Conservation (phyloP, 805 yeast species). For the Candida xiaguanensis region DNA sequence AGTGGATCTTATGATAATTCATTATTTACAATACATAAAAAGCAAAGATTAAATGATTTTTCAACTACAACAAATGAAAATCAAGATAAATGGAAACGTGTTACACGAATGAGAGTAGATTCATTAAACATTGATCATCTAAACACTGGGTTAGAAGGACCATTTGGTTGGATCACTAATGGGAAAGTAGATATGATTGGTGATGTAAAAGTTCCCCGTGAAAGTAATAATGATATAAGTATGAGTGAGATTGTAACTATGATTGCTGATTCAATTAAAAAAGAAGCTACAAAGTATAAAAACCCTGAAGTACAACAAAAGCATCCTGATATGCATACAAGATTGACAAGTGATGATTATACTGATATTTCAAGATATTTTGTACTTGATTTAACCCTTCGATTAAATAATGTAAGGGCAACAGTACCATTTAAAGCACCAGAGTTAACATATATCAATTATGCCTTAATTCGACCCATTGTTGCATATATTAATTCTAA, state of each 20-base stretch:
- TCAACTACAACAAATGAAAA: slow-evolving; percentile 1
- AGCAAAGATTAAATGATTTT: slow-evolving; percentile 56
- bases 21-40: slow-evolving; percentile 83
- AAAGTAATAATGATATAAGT: slow-evolving; percentile 50
- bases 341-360: slow-evolving; percentile 23
- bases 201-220: slow-evolving; percentile 78
- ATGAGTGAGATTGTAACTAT: slow-evolving; percentile 47
- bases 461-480: slow-evolving; percentile 89
- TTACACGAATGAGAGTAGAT: slow-evolving; percentile 80
- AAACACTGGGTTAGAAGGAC: slow-evolving; percentile 87
- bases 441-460: slow-evolving; percentile 88
- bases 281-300: slow-evolving; percentile 44
- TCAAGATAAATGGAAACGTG: slow-evolving; percentile 30
- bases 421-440: slow-evolving; percentile 80
- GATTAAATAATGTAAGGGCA: slow-evolving; percentile 83
- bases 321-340: slow-evolving; percentile 25
- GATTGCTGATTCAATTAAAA: slow-evolving; percentile 44
- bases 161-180: slow-evolving; percentile 93
- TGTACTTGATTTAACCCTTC: slow-evolving; percentile 74
- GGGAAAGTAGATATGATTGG: slow-evolving; percentile 95
- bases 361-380: slow-evolving; percentile 51
- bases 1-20: slow-evolving; percentile 94
- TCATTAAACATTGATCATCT: slow-evolving; percentile 83
- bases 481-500: slow-evolving; percentile 92
- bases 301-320: slow-evolving; percentile 24